These are phyloP conservation scores for Penicillium sp. DNA, from an alignment of 2,329 filamentous ascomycete species.

Conservation along the genomic window DNA sequence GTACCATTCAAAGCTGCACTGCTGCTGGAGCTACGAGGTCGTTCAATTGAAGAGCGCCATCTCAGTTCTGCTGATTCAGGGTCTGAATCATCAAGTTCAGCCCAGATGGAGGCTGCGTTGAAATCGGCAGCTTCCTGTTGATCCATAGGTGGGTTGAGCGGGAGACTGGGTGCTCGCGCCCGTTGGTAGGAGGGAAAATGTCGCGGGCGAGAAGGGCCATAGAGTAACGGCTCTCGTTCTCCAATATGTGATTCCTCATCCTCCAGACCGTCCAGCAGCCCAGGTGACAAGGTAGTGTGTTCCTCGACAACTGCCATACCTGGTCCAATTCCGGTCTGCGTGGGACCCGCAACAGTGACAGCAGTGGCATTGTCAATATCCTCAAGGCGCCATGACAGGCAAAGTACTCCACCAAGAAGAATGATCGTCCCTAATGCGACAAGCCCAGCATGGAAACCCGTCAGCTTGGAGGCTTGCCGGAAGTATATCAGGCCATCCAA, in stretches of 20 bases:
- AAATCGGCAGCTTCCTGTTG: slow-evolving; percentile 59
- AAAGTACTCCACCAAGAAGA: slow-evolving; percentile 82
- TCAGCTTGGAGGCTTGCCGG: slow-evolving; percentile 79
- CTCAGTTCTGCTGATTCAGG: slow-evolving; percentile 29
- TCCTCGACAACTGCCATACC: slow-evolving; percentile 78
- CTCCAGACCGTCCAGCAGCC: slow-evolving; percentile 29
- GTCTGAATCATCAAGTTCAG: slow-evolving; percentile 77
- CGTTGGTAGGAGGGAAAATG: slow-evolving; percentile 37
- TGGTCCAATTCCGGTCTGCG: slow-evolving; percentile 72
- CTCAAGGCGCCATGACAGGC: slow-evolving; percentile 89
- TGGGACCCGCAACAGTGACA: slow-evolving; percentile 54
- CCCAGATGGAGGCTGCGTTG: slow-evolving; percentile 83
- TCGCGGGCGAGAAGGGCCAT: slow-evolving; percentile 27
- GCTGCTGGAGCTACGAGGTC: slow-evolving; percentile 32
- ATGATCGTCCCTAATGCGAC: slow-evolving; percentile 87
- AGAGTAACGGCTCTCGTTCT: slow-evolving; percentile 46
- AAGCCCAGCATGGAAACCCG: slow-evolving; percentile 67
- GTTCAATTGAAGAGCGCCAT: slow-evolving; percentile 20
- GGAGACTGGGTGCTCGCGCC: slow-evolving; percentile 41
- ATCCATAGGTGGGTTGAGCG: slow-evolving; percentile 33
- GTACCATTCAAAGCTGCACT: slow-evolving; percentile 22
- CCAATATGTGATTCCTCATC: slow-evolving; percentile 48
- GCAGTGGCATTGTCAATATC: slow-evolving; percentile 54
- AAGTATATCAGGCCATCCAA: slow-evolving; percentile 97
- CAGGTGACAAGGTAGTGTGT: slow-evolving; percentile 37